Conservation (phyloP, 2,329 filamentous ascomycete species). For the Mycocentrospora acerina region DNA sequence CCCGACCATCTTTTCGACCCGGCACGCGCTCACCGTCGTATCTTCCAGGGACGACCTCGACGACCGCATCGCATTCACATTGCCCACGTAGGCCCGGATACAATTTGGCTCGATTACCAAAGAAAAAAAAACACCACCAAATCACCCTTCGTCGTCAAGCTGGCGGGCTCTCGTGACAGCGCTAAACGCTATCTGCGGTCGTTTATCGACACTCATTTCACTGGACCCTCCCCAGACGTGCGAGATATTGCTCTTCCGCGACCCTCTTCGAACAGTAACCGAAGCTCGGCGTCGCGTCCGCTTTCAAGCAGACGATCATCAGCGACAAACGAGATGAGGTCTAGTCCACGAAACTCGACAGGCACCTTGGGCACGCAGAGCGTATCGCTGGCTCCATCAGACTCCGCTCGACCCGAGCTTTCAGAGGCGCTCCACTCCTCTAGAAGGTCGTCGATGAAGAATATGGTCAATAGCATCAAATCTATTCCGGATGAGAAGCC, state of each 20-base stretch:
- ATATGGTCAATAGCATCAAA: constrained; percentile 34
- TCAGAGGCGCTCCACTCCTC: constrained; percentile 45
- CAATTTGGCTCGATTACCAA: constrained; percentile 28
- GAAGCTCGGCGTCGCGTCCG: constrained; percentile 29
- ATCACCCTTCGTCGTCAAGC: constrained; percentile 46
- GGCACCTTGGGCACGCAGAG: constrained; percentile 9
- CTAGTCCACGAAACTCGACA: constrained; percentile 41
- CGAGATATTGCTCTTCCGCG: constrained; percentile 22
- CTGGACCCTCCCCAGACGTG: constrained; percentile 19
- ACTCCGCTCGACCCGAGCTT: constrained; percentile 45
- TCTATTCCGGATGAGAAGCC: constrained; percentile 61
- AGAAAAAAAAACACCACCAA: constrained; percentile 35
- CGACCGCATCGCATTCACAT: constrained; percentile 61
- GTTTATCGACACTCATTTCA: constrained; percentile 44
- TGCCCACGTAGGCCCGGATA: constrained; percentile 50
- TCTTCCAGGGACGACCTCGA: constrained; percentile 54
- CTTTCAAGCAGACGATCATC: constrained; percentile 29
- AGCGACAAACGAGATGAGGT: constrained; percentile 40
- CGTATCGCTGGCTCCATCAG: constrained; percentile 38
- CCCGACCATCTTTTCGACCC: constrained; percentile 38
- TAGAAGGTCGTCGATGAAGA: constrained; percentile 36
- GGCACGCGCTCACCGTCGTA: constrained; percentile 23
- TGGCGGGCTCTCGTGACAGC: constrained; percentile 53
- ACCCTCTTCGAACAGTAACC: constrained; percentile 34
- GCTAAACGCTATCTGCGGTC: constrained; percentile 53